These are phyloP conservation scores for Venturia nashicola DNA, from an alignment of 2,329 filamentous ascomycete species.

Conservation along the genomic window DNA sequence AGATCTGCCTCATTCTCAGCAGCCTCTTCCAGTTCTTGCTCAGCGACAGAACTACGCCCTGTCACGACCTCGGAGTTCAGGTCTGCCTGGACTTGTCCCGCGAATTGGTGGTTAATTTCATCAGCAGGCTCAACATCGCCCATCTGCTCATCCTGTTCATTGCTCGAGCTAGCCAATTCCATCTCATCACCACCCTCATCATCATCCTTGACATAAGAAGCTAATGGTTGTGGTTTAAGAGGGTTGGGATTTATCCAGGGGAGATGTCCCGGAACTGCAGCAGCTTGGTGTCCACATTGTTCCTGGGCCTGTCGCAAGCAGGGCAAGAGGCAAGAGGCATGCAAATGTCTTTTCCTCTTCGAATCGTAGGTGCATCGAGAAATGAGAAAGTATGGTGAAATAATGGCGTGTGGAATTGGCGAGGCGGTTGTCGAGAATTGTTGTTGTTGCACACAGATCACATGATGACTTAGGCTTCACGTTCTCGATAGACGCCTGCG, in stretches of 20 bases:
- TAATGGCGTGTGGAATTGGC: neutral
- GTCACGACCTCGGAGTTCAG: too few relatives aligned
- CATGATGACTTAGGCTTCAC: neutral
- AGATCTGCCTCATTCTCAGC: too few relatives aligned
- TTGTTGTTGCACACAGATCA: neutral
- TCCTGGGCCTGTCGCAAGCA: neutral
- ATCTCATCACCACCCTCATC: neutral
- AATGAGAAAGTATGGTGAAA: neutral
- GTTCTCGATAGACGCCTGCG: neutral
- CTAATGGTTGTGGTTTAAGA: neutral
- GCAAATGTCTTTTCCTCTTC: neutral
- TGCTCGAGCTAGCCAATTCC: neutral
- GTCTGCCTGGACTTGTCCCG: too few relatives aligned
- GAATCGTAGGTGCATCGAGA: neutral
- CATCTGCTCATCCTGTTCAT: neutral
- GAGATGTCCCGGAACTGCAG: neutral
- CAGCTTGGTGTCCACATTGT: neutral
- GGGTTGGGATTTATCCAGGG: neutral
- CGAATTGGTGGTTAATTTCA: too few relatives aligned
- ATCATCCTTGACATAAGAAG: neutral
- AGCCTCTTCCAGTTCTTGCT: too few relatives aligned
- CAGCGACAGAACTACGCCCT: too few relatives aligned
- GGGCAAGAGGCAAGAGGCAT: neutral
- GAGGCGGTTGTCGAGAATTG: neutral
- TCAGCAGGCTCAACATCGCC: too few relatives aligned